Percentiles rank a stretch among this genome's conserved stretches.
phyloP scores from a whole-genome alignment of 2,329 filamentous ascomycete species.

The Cladosporium sp. region DNA sequence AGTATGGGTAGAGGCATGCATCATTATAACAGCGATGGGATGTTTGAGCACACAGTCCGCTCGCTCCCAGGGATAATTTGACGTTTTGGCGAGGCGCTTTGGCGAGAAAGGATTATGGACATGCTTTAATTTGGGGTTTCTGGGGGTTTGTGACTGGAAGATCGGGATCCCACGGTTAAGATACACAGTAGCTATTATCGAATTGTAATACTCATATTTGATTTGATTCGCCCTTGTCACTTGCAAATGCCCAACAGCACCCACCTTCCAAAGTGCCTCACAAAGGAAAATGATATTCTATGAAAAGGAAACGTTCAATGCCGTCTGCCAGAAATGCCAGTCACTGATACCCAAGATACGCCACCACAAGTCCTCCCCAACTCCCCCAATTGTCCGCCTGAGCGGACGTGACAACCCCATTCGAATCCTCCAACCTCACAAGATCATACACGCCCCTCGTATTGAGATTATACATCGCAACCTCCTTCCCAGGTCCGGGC shows the following conservation, averaged over 20 bases:
- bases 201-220: background rate
- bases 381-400: constrained; percentile 19
- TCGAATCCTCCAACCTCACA: constrained; percentile 17
- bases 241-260: too few species aligned
- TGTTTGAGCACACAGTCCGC: background rate
- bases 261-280: too few species aligned
- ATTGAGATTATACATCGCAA: constrained; percentile 22
- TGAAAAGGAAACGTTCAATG: too few species aligned
- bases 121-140: background rate
- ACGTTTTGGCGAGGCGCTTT: constrained; percentile 6
- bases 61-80: background rate
- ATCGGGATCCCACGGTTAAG: background rate
- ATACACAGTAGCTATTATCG: background rate
- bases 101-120: background rate
- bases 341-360: constrained; percentile 18
- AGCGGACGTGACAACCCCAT: constrained; percentile 16
- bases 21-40: background rate
- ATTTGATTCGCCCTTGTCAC: background rate
- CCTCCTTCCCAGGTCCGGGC: constrained; percentile 7
- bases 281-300: too few species aligned
- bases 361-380: constrained; percentile 25
- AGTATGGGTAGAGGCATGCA: background rate
- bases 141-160: background rate
- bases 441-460: constrained; percentile 23
- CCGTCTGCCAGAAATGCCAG: too few species aligned